These are phyloP conservation scores for Metschnikowia aberdeeniae DNA, from an alignment of 805 yeast species.

Conservation along the genomic window DNA sequence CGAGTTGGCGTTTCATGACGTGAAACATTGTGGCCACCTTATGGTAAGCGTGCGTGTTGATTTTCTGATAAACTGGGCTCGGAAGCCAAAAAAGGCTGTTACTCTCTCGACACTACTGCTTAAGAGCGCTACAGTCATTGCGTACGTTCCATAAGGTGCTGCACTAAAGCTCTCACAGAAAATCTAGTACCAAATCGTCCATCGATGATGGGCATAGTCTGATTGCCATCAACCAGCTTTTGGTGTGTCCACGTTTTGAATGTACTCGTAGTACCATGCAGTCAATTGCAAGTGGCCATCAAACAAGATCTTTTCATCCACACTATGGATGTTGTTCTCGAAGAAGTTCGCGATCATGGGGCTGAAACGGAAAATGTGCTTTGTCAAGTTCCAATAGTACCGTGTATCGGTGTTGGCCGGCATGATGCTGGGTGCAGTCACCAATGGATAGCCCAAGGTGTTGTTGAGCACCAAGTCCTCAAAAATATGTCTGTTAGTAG, in stretches of 20 bases:
- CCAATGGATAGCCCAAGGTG: conserved; percentile 21
- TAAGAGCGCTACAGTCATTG: no score
- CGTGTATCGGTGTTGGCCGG: conserved; percentile 71
- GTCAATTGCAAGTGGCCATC: conserved; percentile 58
- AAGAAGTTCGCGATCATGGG: conserved; percentile 36
- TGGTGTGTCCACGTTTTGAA: conserved; percentile 17
- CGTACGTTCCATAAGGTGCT: no score
- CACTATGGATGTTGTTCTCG: conserved; percentile 37
- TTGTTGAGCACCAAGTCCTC: conserved; percentile 41
- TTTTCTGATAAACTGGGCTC: no score
- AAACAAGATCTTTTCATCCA: conserved; percentile 54
- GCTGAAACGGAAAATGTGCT: conserved; percentile 57
- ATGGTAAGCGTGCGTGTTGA: no score
- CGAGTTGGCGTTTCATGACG: no score
- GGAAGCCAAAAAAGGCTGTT: no score
- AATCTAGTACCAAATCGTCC: no score
- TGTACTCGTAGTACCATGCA: conserved; percentile 44
- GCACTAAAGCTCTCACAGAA: no score
- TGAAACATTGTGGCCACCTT: no score
- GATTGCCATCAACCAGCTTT: conserved; percentile 2
- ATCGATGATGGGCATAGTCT: background rate
- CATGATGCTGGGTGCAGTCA: conserved; percentile 56
- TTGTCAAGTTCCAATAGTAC: conserved; percentile 59
- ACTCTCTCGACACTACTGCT: no score
- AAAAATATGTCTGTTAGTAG: conserved; percentile 42